Percentiles rank a stretch among this genome's conserved stretches.
Evolutionary conservation across 805 yeast species (phyloP).

Genomic region (Candida sakaeoensis): DNA sequence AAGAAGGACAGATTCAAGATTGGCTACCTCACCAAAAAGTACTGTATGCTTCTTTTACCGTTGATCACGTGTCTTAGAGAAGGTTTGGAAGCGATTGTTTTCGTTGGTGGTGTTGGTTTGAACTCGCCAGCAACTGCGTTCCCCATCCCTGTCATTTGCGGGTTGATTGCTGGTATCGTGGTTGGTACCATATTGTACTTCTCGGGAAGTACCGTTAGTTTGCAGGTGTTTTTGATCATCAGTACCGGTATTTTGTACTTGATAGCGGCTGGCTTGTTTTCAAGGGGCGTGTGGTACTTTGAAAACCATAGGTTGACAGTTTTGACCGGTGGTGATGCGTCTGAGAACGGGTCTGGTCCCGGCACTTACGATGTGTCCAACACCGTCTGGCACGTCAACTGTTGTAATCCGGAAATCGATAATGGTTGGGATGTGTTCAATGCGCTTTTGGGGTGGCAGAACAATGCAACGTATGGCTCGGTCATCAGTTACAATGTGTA

Average conservation of each 20-base stretch:
- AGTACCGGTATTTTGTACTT: constrained; percentile 88
- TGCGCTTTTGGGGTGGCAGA: constrained; percentile 95
- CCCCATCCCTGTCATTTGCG: constrained; percentile 91
- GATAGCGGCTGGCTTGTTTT: constrained; percentile 88
- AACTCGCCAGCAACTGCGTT: constrained; percentile 49
- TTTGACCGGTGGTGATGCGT: constrained; percentile 88
- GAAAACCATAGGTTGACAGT: constrained; percentile 63
- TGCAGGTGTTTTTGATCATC: constrained; percentile 80
- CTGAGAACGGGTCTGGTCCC: constrained; percentile 90
- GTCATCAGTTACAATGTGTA: constrained; percentile 84
- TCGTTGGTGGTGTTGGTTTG: constrained; percentile 45
- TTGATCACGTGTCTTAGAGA: constrained; percentile 90
- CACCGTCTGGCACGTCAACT: constrained; percentile 94
- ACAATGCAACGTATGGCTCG: constrained; percentile 91
- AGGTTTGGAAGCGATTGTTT: constrained; percentile 62
- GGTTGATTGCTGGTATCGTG: constrained; percentile 71
- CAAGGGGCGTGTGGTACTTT: constrained; percentile 90
- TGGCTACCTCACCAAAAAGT: constrained; percentile 49
- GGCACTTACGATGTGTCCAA: constrained; percentile 84
- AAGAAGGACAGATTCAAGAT: constrained; percentile 44
- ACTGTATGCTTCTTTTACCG: constrained; percentile 86
- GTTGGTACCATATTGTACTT: constrained; percentile 73
- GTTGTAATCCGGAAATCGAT: constrained; percentile 90
- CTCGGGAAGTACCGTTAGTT: constrained; percentile 78
- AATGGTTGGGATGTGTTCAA: constrained; percentile 98